Evolutionary conservation across 2,329 filamentous ascomycete genomes (phyloP).

Genomic region (Karstenula rhodostoma): DNA sequence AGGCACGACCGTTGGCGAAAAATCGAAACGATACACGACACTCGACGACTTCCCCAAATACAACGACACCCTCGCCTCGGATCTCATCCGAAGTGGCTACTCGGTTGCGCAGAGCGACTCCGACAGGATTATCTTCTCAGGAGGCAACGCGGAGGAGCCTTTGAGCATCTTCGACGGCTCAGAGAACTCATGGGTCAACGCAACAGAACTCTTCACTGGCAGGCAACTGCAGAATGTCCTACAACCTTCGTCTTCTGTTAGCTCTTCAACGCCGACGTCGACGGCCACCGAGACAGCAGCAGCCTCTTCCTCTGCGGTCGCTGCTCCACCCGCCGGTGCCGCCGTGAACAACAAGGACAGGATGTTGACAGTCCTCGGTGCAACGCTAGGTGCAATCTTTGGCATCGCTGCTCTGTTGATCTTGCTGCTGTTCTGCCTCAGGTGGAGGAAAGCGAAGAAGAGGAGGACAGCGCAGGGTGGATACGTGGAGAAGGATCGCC

Average conservation of each 20-base stretch:
- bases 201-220: slow-evolving; percentile 67
- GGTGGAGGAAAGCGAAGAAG: slow-evolving; percentile 66
- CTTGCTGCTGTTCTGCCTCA: slow-evolving; percentile 73
- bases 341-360: slow-evolving; percentile 54
- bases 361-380: slow-evolving; percentile 74
- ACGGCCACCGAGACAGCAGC: slow-evolving; percentile 32
- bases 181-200: slow-evolving; percentile 80
- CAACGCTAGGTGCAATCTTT: slow-evolving; percentile 81
- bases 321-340: slow-evolving; percentile 39
- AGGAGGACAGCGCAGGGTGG: slow-evolving; percentile 68
- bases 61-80: slow-evolving; percentile 76
- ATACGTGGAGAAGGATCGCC: slow-evolving; percentile 52
- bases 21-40: slow-evolving; percentile 65
- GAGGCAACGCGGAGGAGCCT: slow-evolving; percentile 70
- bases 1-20: slow-evolving; percentile 57
- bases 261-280: slow-evolving; percentile 46
- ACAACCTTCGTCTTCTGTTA: slow-evolving; percentile 40
- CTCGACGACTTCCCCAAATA: slow-evolving; percentile 77
- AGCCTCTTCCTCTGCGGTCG: slow-evolving; percentile 37
- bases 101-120: slow-evolving; percentile 72
- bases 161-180: slow-evolving; percentile 80
- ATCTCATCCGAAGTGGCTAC: slow-evolving; percentile 69
- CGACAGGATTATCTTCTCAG: slow-evolving; percentile 79
- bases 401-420: slow-evolving; percentile 76
- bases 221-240: slow-evolving; percentile 45